phyloP scores from a whole-genome alignment of 257 asterid species.

The Datura wrightii region DNA sequence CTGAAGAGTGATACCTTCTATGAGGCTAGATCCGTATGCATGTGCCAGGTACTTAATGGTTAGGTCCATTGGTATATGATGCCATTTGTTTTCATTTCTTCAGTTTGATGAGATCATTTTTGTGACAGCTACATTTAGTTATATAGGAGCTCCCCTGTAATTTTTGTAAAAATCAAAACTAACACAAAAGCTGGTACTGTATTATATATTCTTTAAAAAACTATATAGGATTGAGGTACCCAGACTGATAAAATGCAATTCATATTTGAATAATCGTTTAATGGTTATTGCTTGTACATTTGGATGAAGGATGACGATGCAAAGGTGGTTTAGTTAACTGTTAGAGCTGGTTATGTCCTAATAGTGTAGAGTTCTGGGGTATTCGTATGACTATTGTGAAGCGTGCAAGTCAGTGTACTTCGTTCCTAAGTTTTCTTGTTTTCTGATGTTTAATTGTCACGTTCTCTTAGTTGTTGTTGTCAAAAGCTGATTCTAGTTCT shows the following conservation, averaged over 20 bases:
- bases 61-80: not conserved
- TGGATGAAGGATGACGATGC: not conserved
- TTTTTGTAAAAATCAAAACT: not conserved
- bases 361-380: not conserved
- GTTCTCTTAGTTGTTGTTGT: not conserved
- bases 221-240: not conserved
- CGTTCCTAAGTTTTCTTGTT: not conserved
- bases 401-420: not conserved
- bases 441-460: not conserved
- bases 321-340: not conserved
- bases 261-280: not conserved
- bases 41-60: not conserved
- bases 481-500: constrained; percentile 19
- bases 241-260: not conserved
- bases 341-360: not conserved
- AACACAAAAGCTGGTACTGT: not conserved
- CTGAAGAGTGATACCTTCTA: not conserved
- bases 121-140: not conserved
- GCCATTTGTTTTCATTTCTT: not conserved
- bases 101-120: constrained; percentile 6
- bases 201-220: not conserved
- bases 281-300: not conserved
- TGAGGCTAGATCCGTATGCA: not conserved
- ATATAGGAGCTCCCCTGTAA: not conserved
- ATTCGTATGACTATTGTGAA: constrained; percentile 4